Percentiles rank a stretch among this genome's conserved stretches.
Conservation (phyloP, 164 flowering plant species). For the Litsea cubeba region DNA sequence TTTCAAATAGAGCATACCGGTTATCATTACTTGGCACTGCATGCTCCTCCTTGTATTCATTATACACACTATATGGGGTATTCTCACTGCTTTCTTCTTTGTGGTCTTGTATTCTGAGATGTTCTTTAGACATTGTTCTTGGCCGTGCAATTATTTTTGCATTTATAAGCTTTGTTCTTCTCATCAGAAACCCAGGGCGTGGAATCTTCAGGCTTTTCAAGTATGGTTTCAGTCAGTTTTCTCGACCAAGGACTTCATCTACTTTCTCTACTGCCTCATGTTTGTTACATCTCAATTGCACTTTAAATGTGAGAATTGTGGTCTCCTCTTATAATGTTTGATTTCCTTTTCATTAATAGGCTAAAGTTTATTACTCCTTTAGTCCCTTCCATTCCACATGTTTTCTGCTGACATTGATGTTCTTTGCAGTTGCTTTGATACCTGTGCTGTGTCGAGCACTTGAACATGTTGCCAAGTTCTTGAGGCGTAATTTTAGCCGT, state of each 20-base stretch:
- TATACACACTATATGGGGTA: conserved; percentile 94
- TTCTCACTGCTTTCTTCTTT: not conserved
- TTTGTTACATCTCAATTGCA: conserved; percentile 71
- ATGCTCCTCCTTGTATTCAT: conserved; percentile 68
- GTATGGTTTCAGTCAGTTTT: conserved; percentile 81
- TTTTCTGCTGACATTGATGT: conserved; percentile 15
- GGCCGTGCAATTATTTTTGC: not conserved
- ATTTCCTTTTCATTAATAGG: not conserved
- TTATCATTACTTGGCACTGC: conserved; percentile 87
- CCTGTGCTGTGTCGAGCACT: conserved; percentile 78
- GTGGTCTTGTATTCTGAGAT: not conserved
- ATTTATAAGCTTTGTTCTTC: not conserved
- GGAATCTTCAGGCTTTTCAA: conserved; percentile 89
- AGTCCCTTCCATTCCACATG: not conserved
- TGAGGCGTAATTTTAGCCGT: conserved; percentile 74
- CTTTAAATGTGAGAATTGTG: conserved; percentile 62
- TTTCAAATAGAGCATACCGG: conserved; percentile 81
- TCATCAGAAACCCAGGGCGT: conserved; percentile 86
- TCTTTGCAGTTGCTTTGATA: conserved; percentile 81
- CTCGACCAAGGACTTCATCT: conserved; percentile 91
- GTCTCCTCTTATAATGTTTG: not conserved
- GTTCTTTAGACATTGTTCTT: not conserved
- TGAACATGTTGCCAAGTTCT: conserved; percentile 81
- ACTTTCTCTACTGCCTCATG: conserved; percentile 78
- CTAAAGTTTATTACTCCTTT: not conserved